Percentiles rank a stretch among this genome's conserved stretches.
Evolutionary conservation across 768 basidiomycete genomes (phyloP).

Genomic region (Neoboletus subvelutipes): DNA sequence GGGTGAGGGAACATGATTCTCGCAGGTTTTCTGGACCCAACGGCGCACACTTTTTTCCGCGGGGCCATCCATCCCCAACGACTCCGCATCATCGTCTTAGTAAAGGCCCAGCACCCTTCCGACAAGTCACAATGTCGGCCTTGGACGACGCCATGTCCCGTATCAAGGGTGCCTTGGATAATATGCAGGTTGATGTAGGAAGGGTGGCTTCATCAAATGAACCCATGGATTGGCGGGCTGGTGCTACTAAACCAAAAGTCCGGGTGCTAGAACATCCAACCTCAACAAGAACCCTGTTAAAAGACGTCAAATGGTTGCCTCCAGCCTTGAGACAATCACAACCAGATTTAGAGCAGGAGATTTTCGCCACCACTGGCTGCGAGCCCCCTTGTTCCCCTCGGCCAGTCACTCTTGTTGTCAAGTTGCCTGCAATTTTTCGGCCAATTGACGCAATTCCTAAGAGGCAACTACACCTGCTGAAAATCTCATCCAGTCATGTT

Average conservation of each 20-base stretch:
- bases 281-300: slow-evolving; percentile 23
- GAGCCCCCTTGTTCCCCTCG: slow-evolving; percentile 51
- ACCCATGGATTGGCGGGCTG: slow-evolving; percentile 21
- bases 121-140: slow-evolving; percentile 64
- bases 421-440: slow-evolving; percentile 46
- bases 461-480: slow-evolving; percentile 47
- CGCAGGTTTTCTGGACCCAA: slow-evolving; percentile 20
- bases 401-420: slow-evolving; percentile 41
- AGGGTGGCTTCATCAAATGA: slow-evolving; percentile 20
- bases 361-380: slow-evolving; percentile 44
- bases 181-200: slow-evolving; percentile 54
- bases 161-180: slow-evolving; percentile 76
- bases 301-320: slow-evolving; percentile 54
- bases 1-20: slow-evolving; percentile 20
- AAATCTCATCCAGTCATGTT: slow-evolving; percentile 35
- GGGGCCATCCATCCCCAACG: slow-evolving; percentile 18
- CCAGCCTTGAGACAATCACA: slow-evolving; percentile 46
- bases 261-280: slow-evolving; percentile 17
- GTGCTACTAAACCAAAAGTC: slow-evolving; percentile 22
- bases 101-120: slow-evolving; percentile 33
- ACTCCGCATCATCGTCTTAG: slow-evolving; percentile 22
- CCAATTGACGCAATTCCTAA: slow-evolving; percentile 46
- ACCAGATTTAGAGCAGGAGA: slow-evolving; percentile 43
- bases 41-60: slow-evolving; percentile 15
- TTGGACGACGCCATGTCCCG: slow-evolving; percentile 82